Conservation (phyloP, 2,329 filamentous ascomycete genomes). For the Ceratocystis ficicola region DNA sequence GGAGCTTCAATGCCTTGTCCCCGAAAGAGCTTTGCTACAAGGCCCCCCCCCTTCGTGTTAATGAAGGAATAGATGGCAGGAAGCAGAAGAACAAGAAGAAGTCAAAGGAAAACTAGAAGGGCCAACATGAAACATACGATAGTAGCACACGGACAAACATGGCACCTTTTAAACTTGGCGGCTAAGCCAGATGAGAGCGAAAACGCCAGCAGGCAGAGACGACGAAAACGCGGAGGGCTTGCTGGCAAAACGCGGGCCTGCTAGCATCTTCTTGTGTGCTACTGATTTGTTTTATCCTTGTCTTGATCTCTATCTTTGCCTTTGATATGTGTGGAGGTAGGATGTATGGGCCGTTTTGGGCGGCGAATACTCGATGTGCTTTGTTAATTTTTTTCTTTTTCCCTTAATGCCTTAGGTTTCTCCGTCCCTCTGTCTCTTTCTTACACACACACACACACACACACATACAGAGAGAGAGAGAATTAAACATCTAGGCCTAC, state of each 20-base stretch:
- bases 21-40: neutral
- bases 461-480: neutral
- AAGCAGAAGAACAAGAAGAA: neutral
- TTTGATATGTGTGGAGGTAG: neutral
- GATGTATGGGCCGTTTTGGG: no score
- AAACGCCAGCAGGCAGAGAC: neutral
- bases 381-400: neutral
- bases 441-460: neutral
- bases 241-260: neutral
- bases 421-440: neutral
- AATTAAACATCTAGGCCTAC: neutral
- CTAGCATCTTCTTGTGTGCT: no score
- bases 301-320: neutral
- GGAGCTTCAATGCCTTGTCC: neutral
- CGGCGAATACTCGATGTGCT: neutral
- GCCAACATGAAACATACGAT: conserved; percentile 7
- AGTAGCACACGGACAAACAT: conserved; percentile 11
- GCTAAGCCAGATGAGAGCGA: neutral
- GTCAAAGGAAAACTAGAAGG: neutral
- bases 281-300: neutral
- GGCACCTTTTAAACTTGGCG: neutral
- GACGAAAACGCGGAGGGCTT: neutral
- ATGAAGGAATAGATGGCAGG: neutral
- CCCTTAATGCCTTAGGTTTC: neutral
- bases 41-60: neutral